phyloP scores from a whole-genome alignment of 768 basidiomycete species.

The Gyrodon lividus region DNA sequence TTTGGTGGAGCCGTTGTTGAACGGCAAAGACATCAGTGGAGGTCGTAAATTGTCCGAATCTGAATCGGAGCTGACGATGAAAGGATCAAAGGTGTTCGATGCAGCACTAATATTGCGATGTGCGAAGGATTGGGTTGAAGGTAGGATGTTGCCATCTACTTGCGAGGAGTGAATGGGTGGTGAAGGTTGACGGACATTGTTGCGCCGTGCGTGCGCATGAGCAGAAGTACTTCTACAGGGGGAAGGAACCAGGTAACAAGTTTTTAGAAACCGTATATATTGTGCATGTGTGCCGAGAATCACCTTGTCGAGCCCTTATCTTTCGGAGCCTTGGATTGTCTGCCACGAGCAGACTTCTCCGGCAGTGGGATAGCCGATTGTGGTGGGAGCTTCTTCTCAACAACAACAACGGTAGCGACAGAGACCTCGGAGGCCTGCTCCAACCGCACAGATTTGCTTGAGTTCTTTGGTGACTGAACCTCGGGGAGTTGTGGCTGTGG shows the following conservation, averaged over 20 bases:
- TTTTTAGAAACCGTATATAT: constrained; percentile 2
- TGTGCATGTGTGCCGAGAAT: constrained; percentile 6
- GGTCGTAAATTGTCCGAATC: constrained; percentile 39
- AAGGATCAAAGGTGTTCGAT: constrained; percentile 46
- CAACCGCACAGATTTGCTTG: constrained; percentile 32
- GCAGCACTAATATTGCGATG: constrained; percentile 33
- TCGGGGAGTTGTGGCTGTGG: constrained; percentile 23
- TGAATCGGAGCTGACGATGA: constrained; percentile 46
- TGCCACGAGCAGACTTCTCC: constrained; percentile 33
- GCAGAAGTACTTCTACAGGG: constrained; percentile 45
- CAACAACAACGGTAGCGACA: constrained; percentile 27
- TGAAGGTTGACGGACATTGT: constrained; percentile 60
- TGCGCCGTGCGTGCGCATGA: constrained; percentile 45
- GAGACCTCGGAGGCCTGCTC: constrained; percentile 29
- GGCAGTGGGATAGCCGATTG: constrained; percentile 16
- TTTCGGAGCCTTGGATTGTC: constrained; percentile 39
- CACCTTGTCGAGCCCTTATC: constrained; percentile 47
- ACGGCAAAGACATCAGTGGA: constrained; percentile 30
- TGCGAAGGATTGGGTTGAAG: constrained; percentile 23
- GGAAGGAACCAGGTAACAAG: constrained; percentile 3
- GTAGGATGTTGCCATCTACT: constrained; percentile 52
- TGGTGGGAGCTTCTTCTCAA: constrained; percentile 31
- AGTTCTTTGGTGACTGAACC: constrained; percentile 28
- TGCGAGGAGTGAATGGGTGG: constrained; percentile 62
- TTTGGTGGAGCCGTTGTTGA: constrained; percentile 17